Base-by-base conservation (phyloP, 176 grass and related monocot genomes). In the Aegilops sharonensis region DNA sequence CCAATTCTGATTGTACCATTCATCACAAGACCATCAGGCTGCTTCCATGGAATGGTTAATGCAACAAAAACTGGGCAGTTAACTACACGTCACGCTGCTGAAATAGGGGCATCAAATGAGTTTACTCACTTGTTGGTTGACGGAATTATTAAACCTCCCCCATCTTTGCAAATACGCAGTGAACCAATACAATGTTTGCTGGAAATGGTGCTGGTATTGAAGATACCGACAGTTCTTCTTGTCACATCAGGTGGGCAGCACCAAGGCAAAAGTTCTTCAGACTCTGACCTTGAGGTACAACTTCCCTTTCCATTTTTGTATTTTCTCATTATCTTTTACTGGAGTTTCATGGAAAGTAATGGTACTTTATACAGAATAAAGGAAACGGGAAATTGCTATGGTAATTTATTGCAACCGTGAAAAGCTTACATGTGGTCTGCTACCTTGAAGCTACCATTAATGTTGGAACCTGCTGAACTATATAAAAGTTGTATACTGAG, bases 171-270 rank as follows among this genome's bases (percentile, higher is more conserved):
- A 93, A 90, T 95, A 68, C 83, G 80, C 63, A 87, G 85, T 56
- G 95, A 98, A 75, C 76, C 91, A 76, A 80, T 98, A 85, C 42
- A 90, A 52, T 98, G 93, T 70, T 93, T 98, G 85, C 45, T 95
- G 65, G 93, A 92, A 94, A 95, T 98, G 80, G 89, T 89, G 9
- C 87, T 72, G 0, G 83, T 98, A 61, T 80, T 93, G 72, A 93
- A 93, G 80, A 62, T 95, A 75, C 82, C 93, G 9, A 90, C 85
- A 11, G 89, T 92, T 84, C 89, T 97, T 86, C 86, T 93, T 84
- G 78, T 85, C 39, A 77, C 88, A 36, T 87, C 95, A 52, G 73
- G 82, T 50, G 81, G 79, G 39, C 85, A 89, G 30, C 68, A 78
- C 29, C 91, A 77, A 80, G 43, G 85, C 78, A 89, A 85, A 77